Conservation (phyloP, 2,329 filamentous ascomycete species). For the Chaetomium sp. region DNA sequence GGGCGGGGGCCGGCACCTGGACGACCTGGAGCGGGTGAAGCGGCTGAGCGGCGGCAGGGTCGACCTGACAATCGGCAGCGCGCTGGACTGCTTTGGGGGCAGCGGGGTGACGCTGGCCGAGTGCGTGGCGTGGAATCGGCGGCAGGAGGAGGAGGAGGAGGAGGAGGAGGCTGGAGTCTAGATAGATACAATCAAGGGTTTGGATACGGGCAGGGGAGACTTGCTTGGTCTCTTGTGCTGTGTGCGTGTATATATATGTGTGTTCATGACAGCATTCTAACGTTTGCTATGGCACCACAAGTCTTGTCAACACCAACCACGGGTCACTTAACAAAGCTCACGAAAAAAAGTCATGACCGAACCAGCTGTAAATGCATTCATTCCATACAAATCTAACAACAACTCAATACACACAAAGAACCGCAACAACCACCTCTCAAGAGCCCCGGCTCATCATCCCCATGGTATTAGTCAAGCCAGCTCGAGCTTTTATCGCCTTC, state of each 20-base stretch:
- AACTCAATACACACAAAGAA: constrained; percentile 19
- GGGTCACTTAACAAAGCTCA: not conserved
- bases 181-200: too few species aligned
- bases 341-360: not conserved
- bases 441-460: constrained; percentile 6
- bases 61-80: constrained; percentile 94
- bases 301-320: not conserved
- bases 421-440: not conserved
- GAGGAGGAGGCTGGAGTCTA: not conserved
- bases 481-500: constrained; percentile 15
- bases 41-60: constrained; percentile 76
- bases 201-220: not conserved
- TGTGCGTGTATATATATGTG: not conserved
- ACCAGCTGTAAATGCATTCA: constrained; percentile 9
- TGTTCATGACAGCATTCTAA: not conserved
- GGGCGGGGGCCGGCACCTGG: constrained; percentile 81
- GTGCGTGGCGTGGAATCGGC: constrained; percentile 82
- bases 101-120: constrained; percentile 83
- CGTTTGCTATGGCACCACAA: not conserved
- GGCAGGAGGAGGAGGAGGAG: constrained; percentile 39
- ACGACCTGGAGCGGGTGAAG: constrained; percentile 82
- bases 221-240: not conserved
- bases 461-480: constrained; percentile 24
- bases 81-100: constrained; percentile 93
- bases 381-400: constrained; percentile 8